These are phyloP conservation scores for Moricandia arvensis DNA, from an alignment of 345 rosid genomes.

Conservation along the genomic window DNA sequence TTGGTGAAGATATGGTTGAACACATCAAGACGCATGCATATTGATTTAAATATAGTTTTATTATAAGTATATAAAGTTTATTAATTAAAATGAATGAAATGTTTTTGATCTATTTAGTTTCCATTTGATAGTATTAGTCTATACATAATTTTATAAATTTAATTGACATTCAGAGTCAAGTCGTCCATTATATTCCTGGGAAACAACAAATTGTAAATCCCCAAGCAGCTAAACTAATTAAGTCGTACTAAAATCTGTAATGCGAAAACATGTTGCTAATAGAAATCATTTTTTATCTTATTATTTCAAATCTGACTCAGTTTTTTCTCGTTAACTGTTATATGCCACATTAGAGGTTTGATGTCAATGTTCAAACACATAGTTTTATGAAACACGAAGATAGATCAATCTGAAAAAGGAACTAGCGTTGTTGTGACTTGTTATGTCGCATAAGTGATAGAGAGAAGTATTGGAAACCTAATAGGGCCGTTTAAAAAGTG, in stretches of 20 bases:
- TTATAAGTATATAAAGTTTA: neutral
- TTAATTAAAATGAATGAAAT: neutral
- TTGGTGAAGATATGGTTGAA: neutral
- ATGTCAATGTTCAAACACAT: neutral
- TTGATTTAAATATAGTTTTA: neutral
- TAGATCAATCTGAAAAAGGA: neutral
- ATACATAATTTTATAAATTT: neutral
- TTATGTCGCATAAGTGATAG: neutral
- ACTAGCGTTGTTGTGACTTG: neutral
- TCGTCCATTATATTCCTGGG: neutral
- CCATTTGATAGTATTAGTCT: neutral
- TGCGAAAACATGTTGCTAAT: neutral
- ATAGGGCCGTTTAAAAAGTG: neutral
- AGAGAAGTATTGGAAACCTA: neutral
- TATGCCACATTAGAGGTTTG: neutral
- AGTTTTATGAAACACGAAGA: neutral
- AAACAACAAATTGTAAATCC: neutral
- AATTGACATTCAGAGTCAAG: neutral
- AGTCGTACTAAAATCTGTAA: no score
- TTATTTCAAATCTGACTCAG: neutral
- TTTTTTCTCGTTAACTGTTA: neutral
- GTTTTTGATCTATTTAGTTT: conserved; percentile 1
- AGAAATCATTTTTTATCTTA: neutral
- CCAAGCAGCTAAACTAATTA: conserved; percentile 3
- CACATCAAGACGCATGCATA: neutral